These are phyloP conservation scores for Platanthera zijinensis DNA, from an alignment of 106 monocot genomes.

Conservation along the genomic window DNA sequence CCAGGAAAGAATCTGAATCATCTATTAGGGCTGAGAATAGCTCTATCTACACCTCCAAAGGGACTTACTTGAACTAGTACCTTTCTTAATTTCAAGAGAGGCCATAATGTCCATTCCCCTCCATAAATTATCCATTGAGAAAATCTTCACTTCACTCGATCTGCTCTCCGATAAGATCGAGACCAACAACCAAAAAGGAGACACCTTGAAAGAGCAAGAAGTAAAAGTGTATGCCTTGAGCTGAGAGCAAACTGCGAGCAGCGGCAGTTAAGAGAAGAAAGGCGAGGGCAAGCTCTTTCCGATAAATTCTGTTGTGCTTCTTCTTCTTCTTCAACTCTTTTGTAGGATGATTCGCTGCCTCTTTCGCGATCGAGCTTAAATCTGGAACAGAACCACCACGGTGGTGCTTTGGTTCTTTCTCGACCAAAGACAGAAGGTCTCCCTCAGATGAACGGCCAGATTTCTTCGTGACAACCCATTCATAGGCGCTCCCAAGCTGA, in stretches of 20 bases:
- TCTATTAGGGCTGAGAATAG: constrained; percentile 26
- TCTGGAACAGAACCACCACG: constrained; percentile 36
- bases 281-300: constrained; percentile 79
- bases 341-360: constrained; percentile 19
- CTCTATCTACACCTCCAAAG: constrained; percentile 37
- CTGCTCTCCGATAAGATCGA: constrained; percentile 94
- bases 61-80: constrained; percentile 1
- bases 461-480: constrained; percentile 98
- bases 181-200: constrained; percentile 87
- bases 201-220: constrained; percentile 91
- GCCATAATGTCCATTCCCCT: background rate
- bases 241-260: constrained; percentile 73
- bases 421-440: constrained; percentile 50
- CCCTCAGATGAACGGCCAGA: constrained; percentile 89
- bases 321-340: constrained; percentile 37
- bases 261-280: constrained; percentile 79
- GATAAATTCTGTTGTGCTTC: constrained; percentile 86
- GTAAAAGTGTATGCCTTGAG: constrained; percentile 96
- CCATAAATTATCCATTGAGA: background rate
- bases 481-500: constrained; percentile 80
- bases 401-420: constrained; percentile 31
- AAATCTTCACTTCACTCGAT: constrained; percentile 35
- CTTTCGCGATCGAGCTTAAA: constrained; percentile 36
- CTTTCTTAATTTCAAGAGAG: background rate
- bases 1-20: constrained; percentile 34